Conservation (phyloP, 2,329 filamentous ascomycete species). For the Calonectria crousiana region DNA sequence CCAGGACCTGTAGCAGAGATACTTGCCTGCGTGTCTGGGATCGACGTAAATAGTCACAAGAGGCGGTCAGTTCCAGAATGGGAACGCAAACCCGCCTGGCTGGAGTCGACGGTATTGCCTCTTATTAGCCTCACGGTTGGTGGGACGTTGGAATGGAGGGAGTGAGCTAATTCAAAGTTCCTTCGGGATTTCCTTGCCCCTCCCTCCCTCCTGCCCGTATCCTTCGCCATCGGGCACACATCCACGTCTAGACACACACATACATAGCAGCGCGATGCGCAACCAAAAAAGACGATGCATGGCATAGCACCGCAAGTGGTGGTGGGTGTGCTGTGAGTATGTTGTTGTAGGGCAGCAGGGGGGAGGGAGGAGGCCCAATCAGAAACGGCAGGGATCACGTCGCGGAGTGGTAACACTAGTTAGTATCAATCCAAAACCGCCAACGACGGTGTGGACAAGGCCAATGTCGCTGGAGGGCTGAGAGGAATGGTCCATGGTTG, state of each 20-base stretch:
- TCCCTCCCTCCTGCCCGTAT: not conserved
- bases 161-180: not conserved
- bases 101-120: slow-evolving; percentile 1
- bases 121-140: not conserved
- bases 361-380: slow-evolving; percentile 29
- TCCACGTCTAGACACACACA: not conserved
- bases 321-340: slow-evolving; percentile 10
- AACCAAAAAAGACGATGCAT: slow-evolving; percentile 12
- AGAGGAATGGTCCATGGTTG: slow-evolving; percentile 38
- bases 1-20: slow-evolving; percentile 19
- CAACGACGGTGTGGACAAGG: slow-evolving; percentile 42
- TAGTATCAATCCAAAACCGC: slow-evolving; percentile 45
- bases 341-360: slow-evolving; percentile 4
- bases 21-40: slow-evolving; percentile 36
- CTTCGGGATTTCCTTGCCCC: not conserved
- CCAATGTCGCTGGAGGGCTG: slow-evolving; percentile 36
- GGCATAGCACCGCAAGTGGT: slow-evolving; percentile 17
- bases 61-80: slow-evolving; percentile 36
- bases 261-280: not conserved
- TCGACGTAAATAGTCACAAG: slow-evolving; percentile 28
- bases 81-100: slow-evolving; percentile 22
- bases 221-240: slow-evolving; percentile 5
- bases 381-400: slow-evolving; percentile 41
- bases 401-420: slow-evolving; percentile 30
- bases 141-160: slow-evolving; percentile 1